A percentile compares a stretch with the other conserved stretches of the same genome.
These are phyloP conservation scores for Diaporthe vexans DNA, from an alignment of 2,329 filamentous ascomycete genomes.

Conservation along the genomic window DNA sequence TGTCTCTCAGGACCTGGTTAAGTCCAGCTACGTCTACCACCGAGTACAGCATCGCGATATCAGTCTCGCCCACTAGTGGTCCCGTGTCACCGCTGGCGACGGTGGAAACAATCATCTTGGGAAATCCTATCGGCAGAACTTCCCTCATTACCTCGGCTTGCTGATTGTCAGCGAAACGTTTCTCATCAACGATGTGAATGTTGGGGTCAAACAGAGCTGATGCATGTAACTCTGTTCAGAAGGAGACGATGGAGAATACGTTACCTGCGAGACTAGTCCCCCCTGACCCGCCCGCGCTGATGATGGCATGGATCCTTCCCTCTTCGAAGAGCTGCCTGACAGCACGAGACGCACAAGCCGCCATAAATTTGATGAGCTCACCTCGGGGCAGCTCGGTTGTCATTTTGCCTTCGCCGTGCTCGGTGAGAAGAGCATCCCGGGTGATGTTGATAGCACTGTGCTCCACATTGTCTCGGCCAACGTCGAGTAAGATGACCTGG, in stretches of 20 bases:
- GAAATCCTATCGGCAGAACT: conserved; percentile 74
- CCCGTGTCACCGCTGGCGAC: conserved; percentile 77
- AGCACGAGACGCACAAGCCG: conserved; percentile 58
- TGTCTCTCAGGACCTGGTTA: conserved; percentile 69
- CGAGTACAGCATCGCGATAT: conserved; percentile 79
- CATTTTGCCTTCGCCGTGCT: conserved; percentile 50
- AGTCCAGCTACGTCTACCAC: conserved; percentile 79
- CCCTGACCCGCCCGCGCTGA: conserved; percentile 71
- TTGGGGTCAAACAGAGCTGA: too few relatives aligned
- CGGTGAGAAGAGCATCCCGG: conserved; percentile 57
- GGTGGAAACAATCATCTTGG: conserved; percentile 79
- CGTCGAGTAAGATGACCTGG: conserved; percentile 52
- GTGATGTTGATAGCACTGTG: conserved; percentile 63
- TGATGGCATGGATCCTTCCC: conserved; percentile 65
- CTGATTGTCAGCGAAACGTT: conserved; percentile 62
- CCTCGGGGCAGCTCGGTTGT: conserved; percentile 60
- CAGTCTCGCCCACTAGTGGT: conserved; percentile 75
- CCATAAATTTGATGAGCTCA: conserved; percentile 71
- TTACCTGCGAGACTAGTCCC: conserved; percentile 35
- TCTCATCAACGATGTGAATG: conserved; percentile 55
- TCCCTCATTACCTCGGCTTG: conserved; percentile 71
- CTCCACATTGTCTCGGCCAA: conserved; percentile 61
- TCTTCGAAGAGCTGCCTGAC: conserved; percentile 56
- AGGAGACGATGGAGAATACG: not conserved
- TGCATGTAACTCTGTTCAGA: not conserved